Evolutionary conservation across 305 asterid genomes (phyloP), one percentile per base, ranked within the genome.

Genomic region (Fraxinus greggii): DNA sequence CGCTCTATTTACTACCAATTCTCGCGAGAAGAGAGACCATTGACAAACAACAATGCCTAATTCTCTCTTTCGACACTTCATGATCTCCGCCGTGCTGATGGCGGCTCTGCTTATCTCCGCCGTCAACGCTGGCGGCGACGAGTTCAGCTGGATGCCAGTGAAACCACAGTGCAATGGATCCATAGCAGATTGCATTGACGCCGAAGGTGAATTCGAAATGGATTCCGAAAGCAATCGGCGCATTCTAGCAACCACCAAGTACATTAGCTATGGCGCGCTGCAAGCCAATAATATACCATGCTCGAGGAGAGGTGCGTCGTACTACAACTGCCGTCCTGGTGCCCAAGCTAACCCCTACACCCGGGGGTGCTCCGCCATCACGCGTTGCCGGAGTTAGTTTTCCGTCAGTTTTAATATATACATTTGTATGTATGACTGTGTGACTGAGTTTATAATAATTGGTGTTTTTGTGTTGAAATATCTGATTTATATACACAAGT

Each of bases 221-320:
- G 97, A 92, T 23, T 81, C 93, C 1, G 95, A 90, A 77, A 81
- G 72, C 86, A 91, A 84, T 72, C 76, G 95, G 91, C 92, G 94
- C 79, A 91, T 92, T n/a, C 82, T 92, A 87, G 93, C 94, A 40
- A 90, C 97, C 19, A 86, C 83, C 19, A 82, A 79, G 78, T 91
- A 93, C 82, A 90, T 93, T 84, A 90, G 96, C 92, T 93, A 93
- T 81, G 93, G 93, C 35, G 94, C 96, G 45, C 93, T 93, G 40
- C 89, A 86, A 87, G 88, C 92, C 81, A 83, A 88, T 83, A 88
- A 23, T 31, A 90, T 89, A 5, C 96, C 93, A 1, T 93, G 97
- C 88, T 87, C 92, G 1, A 84, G 93, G 32, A 82, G 95, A 36
- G 96, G 97, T 78, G 91, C 90, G 42, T 93, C 97, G 26, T 93